These are phyloP conservation scores for Populus pruinosa DNA, from an alignment of 345 rosid species.

Conservation along the genomic window DNA sequence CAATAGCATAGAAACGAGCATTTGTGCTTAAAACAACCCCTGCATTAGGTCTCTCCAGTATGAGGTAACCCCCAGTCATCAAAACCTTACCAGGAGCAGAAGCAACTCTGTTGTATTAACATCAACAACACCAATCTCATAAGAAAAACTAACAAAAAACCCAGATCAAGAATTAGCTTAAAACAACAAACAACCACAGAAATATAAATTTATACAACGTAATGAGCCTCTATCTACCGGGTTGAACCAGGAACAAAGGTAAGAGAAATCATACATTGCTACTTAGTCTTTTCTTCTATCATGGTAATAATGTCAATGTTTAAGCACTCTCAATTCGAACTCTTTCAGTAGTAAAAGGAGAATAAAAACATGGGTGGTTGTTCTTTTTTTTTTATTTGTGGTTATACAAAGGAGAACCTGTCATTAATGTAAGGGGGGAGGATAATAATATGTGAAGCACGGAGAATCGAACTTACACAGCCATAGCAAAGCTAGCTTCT, in stretches of 20 bases:
- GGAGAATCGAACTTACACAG: slow-evolving; percentile 10
- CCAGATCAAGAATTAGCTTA: background rate
- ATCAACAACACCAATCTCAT: background rate
- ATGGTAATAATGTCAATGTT: background rate
- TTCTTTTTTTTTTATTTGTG: too few relatives aligned
- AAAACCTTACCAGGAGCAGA: slow-evolving; percentile 99
- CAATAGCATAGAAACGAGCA: slow-evolving; percentile 89
- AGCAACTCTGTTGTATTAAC: slow-evolving; percentile 54
- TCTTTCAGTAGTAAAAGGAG: background rate
- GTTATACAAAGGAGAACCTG: background rate
- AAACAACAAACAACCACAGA: background rate
- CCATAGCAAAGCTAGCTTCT: slow-evolving; percentile 8
- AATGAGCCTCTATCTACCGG: background rate
- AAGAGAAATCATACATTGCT: background rate
- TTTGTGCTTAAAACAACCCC: slow-evolving; percentile 89
- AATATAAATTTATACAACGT: background rate
- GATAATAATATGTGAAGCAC: background rate
- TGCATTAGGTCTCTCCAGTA: slow-evolving; percentile 90
- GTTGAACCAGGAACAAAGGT: background rate
- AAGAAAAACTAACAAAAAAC: background rate
- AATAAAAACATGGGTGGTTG: background rate
- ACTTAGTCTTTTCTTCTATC: background rate
- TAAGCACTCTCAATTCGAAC: too few relatives aligned
- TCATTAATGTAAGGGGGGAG: background rate
- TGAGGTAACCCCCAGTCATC: slow-evolving; percentile 89